Conservation (phyloP, 2,329 filamentous ascomycete species). For the Graphium sp. region DNA sequence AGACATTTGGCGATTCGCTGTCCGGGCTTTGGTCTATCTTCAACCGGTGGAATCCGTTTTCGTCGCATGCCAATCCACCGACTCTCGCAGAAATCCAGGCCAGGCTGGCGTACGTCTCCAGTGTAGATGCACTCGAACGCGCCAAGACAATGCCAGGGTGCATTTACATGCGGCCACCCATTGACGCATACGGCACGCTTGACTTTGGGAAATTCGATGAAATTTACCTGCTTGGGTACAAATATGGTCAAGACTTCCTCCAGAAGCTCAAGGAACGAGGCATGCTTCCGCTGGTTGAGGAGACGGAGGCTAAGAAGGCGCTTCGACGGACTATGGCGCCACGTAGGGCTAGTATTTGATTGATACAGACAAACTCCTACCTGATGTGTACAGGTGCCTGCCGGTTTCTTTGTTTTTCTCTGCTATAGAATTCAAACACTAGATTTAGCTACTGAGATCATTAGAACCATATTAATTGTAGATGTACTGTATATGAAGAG, state of each 20-base stretch:
- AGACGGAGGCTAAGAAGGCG: conserved; percentile 55
- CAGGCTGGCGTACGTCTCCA: conserved; percentile 83
- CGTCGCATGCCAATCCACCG: conserved; percentile 73
- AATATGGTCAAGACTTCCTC: conserved; percentile 69
- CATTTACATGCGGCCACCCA: conserved; percentile 89
- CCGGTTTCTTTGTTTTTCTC: too few species aligned
- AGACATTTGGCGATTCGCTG: conserved; percentile 82
- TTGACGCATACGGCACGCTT: conserved; percentile 83
- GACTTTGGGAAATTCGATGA: conserved; percentile 98
- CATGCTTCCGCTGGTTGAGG: conserved; percentile 50
- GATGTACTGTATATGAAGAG: too few species aligned
- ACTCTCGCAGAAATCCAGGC: conserved; percentile 94
- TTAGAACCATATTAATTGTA: too few species aligned
- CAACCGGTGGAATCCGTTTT: conserved; percentile 96
- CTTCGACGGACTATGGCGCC: conserved; percentile 66
- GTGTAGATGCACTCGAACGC: conserved; percentile 82
- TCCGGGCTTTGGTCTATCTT: conserved; percentile 90
- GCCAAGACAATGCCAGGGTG: conserved; percentile 85
- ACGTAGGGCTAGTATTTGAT: conserved; percentile 57
- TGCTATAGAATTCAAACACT: too few species aligned
- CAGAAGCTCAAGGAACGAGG: conserved; percentile 63
- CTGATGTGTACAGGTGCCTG: conserved; percentile 11
- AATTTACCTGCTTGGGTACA: conserved; percentile 80
- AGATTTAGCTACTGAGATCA: too few species aligned
- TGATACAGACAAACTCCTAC: too few species aligned